Evolutionary conservation across 2,329 filamentous ascomycete genomes (phyloP).

Genomic region (Exutisphaerella laricina): DNA sequence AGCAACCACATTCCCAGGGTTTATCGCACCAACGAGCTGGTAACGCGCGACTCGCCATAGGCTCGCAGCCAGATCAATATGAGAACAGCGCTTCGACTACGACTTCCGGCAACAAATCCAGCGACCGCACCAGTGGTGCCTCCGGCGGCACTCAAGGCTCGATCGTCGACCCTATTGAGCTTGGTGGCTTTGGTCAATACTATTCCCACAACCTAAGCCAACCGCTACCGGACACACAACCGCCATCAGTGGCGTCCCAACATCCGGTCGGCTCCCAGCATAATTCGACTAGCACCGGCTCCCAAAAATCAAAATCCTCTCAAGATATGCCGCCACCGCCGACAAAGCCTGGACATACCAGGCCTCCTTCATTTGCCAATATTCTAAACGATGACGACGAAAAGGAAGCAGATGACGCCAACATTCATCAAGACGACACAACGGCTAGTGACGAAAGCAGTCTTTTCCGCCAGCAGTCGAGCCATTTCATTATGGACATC

Average conservation of each 20-base stretch:
- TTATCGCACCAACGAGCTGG: not conserved
- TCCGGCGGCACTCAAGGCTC: conserved; percentile 57
- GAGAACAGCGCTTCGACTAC: conserved; percentile 89
- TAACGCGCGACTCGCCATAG: conserved; percentile 30
- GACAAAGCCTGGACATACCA: conserved; percentile 5
- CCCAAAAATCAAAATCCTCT: conserved; percentile 32
- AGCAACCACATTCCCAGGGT: conserved; percentile 48
- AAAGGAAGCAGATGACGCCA: not conserved
- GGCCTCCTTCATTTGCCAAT: conserved; percentile 24
- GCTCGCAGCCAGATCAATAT: conserved; percentile 56
- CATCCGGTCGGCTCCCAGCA: conserved; percentile 31
- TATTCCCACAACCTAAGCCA: conserved; percentile 39
- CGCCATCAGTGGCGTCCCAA: conserved; percentile 25
- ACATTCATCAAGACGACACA: conserved; percentile 5
- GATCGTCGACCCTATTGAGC: conserved; percentile 50
- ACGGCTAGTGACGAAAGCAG: not conserved
- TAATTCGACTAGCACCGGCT: conserved; percentile 18
- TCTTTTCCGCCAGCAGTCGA: conserved; percentile 3
- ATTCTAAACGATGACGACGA: conserved; percentile 38
- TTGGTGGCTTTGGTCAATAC: conserved; percentile 45
- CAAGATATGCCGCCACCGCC: conserved; percentile 36
- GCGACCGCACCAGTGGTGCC: conserved; percentile 54
- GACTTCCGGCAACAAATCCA: conserved; percentile 72
- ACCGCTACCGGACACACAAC: conserved; percentile 59
- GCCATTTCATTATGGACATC: conserved; percentile 43